Conservation (phyloP, 2,329 filamentous ascomycete species). For the Onygena corvina region DNA sequence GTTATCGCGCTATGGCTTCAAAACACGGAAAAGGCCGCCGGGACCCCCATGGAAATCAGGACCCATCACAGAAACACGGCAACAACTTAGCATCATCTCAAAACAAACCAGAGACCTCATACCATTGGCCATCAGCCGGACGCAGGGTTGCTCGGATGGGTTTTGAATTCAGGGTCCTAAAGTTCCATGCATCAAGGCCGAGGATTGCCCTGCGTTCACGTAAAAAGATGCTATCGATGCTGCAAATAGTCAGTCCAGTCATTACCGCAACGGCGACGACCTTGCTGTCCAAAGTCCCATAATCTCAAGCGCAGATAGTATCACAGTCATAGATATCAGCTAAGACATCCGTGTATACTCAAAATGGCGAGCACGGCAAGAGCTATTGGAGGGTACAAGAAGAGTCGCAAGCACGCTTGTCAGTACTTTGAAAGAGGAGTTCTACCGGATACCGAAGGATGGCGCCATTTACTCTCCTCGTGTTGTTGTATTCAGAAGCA, state of each 20-base stretch:
- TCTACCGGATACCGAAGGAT: slow-evolving; percentile 8
- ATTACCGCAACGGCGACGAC: neutral
- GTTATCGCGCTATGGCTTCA: too few relatives aligned
- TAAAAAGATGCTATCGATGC: slow-evolving; percentile 4
- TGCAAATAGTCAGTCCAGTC: neutral
- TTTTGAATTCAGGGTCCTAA: neutral
- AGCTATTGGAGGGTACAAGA: slow-evolving; percentile 9
- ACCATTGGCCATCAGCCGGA: neutral
- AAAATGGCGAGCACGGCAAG: slow-evolving; percentile 11
- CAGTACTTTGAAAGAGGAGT: slow-evolving; percentile 3
- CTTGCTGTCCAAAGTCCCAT: neutral
- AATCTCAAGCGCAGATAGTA: neutral
- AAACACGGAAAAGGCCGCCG: neutral
- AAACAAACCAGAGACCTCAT: neutral
- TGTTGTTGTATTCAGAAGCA: slow-evolving; percentile 11
- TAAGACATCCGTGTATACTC: slow-evolving; percentile 6
- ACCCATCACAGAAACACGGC: neutral
- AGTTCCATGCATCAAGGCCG: neutral
- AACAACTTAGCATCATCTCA: neutral
- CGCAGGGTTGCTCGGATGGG: neutral
- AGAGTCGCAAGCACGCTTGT: slow-evolving; percentile 12
- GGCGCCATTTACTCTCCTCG: slow-evolving; percentile 10
- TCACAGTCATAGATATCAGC: neutral
- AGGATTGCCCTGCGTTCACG: slow-evolving; percentile 8
- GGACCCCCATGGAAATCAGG: neutral